These are phyloP conservation scores for Silene latifolia DNA, from an alignment of 148 eudicot species.

Conservation along the genomic window DNA sequence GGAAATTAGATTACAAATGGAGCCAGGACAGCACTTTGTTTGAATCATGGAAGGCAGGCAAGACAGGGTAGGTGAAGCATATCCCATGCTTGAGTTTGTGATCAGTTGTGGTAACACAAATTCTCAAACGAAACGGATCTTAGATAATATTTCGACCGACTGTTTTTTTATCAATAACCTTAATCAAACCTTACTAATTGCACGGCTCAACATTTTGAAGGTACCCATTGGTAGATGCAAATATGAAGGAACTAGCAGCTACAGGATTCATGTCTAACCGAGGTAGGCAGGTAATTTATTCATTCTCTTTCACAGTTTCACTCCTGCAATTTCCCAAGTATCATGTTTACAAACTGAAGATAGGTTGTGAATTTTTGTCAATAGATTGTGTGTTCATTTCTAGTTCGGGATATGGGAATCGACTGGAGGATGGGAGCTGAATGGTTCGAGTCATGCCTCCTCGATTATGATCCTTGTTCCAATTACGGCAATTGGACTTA, in stretches of 20 bases:
- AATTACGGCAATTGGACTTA: conserved; percentile 98
- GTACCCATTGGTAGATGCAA: conserved; percentile 89
- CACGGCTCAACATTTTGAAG: too few relatives aligned
- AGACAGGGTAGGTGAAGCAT: conserved; percentile 55
- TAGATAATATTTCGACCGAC: too few relatives aligned
- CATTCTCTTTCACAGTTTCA: background rate
- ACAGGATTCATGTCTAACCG: conserved; percentile 97
- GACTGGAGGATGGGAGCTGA: conserved; percentile 99
- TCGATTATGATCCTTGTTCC: conserved; percentile 95
- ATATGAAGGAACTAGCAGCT: conserved; percentile 80
- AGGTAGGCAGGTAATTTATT: conserved; percentile 72
- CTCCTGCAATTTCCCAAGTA: background rate
- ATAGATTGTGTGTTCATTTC: conserved; percentile 96
- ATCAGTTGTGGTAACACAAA: too few relatives aligned
- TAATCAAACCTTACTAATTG: too few relatives aligned
- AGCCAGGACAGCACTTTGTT: conserved; percentile 63
- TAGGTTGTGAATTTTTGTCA: background rate
- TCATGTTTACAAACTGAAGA: background rate
- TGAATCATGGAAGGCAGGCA: conserved; percentile 82
- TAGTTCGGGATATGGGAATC: conserved; percentile 90
- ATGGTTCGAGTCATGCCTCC: conserved; percentile 93
- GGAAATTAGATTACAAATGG: conserved; percentile 54
- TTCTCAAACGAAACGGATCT: too few relatives aligned
- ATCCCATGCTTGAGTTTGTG: background rate
- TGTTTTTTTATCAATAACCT: too few relatives aligned